Base-by-base conservation (phyloP, 345 rosid genomes). In the Garcia nutans region DNA sequence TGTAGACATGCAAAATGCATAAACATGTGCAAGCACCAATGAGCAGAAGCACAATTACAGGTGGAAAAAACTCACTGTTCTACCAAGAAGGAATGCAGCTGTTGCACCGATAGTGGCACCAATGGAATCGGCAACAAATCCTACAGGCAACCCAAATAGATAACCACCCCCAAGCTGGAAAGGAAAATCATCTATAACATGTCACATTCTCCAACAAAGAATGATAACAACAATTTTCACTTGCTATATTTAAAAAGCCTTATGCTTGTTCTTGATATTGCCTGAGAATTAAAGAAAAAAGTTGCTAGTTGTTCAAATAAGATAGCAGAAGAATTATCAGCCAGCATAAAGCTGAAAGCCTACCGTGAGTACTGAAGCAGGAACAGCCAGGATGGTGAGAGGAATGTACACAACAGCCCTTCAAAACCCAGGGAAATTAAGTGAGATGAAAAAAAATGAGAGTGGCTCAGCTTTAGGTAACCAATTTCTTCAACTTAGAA, bases 81-180 rank as follows among this genome's bases (percentile, higher is more conserved):
- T 87, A 66, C 99, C 98, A 22, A 96, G 88, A 81, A 96, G 86
- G 79, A 96, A 96, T 54, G 99, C 99, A 75, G 98, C 97, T 64
- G 92, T 93, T 7, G 99, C 91, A 72, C 99, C 99, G 75, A 92
- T 57, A 22, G 97, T 89, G 67, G 98, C 97, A 64, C 99, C 99
- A 42, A 96, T 83, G 8, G 99, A 96, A 87, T 96, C 99, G 3
- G 97, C 94, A 76, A 96, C 80, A 79, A 96, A 93, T 41, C 99
- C 99, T 80, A 93, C 83, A n/a, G 94, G 97, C 71, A 93, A 84
- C 56, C 99, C 99, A 79, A 92, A 96, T 78, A 96, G 97, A 84
- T 96, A 96, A 65, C 99, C 99, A 65, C 99, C 99, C 71, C 99
- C 99, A 76, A 96, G 89, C 99, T 96, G 89, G 63, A 87, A 80